Evolutionary conservation across 1,284 basidiomycete genomes (phyloP), one percentile per base, ranked within the genome.

Genomic region (Termitomyces sp.): DNA sequence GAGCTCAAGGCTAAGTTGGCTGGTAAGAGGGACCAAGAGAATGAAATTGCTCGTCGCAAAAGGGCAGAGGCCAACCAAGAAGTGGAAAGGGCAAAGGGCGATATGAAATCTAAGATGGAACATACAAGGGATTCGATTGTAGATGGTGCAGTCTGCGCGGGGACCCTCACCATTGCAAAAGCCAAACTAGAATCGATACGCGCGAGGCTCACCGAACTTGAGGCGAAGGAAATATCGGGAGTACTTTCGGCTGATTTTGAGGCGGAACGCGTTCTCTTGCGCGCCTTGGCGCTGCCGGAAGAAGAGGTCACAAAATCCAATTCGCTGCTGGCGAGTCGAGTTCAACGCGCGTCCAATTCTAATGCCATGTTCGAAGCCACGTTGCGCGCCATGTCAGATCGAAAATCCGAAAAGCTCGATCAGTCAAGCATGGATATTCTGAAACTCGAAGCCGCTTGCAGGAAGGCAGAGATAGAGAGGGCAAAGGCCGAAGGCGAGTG

Each of bases 1-100:
- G 90, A 95, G 61, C 82, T 98, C 58, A 94, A 96, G 68, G 82
- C 81, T 33, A 91, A 89, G 70, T 75, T 97, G 44, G 80, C 85
- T 4, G 88, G 83, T 16, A 88, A 84, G 68, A 72, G 78, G 50
- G 70, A 71, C 46, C 62, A 75, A 28, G 89, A 91, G 68, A 79
- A 70, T 44, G 87, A 86, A 40, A 75, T 83, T 53, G 67, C 72
- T 62, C 76, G 74, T 61, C 77, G 84, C 60, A 90, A 82, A 73
- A 82, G 77, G 65, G 73, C 72, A 28, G 88, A 89, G 67, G 85
- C 85, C 11, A 74, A 74, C 50, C 73, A 77, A 24, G 86, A 91
- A 64, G 79, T 91, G 40, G 81, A 86, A 58, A 74, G 84, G 52
- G 79, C 87, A 40, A 83, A 84, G 71, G 75, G 69, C 19, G 87